These are phyloP conservation scores for Euryodendron excelsum DNA, from an alignment of 148 eudicot species.

Conservation along the genomic window DNA sequence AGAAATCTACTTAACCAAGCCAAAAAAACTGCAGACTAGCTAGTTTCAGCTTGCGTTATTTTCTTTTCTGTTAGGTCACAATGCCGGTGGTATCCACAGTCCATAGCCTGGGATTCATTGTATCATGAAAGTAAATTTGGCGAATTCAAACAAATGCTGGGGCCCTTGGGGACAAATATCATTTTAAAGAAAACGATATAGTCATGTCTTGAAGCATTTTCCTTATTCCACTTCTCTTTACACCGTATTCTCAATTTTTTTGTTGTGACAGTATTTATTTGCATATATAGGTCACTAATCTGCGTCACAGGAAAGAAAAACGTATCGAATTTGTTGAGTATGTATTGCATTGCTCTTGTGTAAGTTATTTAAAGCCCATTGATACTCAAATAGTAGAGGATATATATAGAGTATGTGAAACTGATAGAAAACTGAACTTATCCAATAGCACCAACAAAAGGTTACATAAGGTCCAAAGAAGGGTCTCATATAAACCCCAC, in stretches of 20 bases:
- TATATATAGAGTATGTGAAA: not conserved
- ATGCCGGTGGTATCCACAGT: too few relatives aligned
- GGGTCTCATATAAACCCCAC: not conserved
- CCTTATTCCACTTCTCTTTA: too few relatives aligned
- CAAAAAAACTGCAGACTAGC: not conserved
- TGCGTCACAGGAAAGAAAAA: too few relatives aligned
- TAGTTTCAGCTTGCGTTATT: not conserved
- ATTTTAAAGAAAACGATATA: too few relatives aligned
- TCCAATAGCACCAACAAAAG: not conserved
- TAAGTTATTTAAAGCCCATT: not conserved
- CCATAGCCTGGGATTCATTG: not conserved
- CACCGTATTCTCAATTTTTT: too few relatives aligned
- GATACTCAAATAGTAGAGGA: not conserved
- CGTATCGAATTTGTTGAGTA: too few relatives aligned
- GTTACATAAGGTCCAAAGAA: slow-evolving; percentile 6
- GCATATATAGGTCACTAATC: too few relatives aligned
- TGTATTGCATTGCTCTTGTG: not conserved
- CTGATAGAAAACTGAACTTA: not conserved
- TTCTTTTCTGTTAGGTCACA: not conserved
- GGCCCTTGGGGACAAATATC: too few relatives aligned
- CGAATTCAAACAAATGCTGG: too few relatives aligned
- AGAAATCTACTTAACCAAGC: not conserved
- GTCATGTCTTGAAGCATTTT: too few relatives aligned
- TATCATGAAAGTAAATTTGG: too few relatives aligned
- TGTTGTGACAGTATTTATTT: too few relatives aligned